A percentile compares a stretch with the other conserved stretches of the same genome.
These are phyloP conservation scores for Amauroascus verrucosus DNA, from an alignment of 2,329 filamentous ascomycete species.

Conservation along the genomic window DNA sequence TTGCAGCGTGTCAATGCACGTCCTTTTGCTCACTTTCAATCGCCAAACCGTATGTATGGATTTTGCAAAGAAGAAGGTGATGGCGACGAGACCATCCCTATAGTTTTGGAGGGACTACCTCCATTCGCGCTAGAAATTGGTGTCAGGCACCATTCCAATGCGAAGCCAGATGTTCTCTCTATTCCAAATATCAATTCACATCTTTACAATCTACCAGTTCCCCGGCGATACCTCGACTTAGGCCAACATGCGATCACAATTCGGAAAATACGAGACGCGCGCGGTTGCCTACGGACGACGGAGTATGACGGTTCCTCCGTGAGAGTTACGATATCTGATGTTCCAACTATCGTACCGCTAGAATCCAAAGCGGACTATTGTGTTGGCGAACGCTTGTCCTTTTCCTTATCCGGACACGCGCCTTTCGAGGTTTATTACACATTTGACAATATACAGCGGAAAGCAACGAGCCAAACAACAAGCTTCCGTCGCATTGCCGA, in stretches of 20 bases:
- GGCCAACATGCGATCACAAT: constrained; percentile 86
- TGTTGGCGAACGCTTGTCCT: constrained; percentile 87
- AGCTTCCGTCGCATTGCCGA: constrained; percentile 91
- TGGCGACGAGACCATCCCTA: constrained; percentile 76
- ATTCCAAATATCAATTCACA: constrained; percentile 69
- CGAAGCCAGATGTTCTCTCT: constrained; percentile 67
- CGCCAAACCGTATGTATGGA: constrained; percentile 86
- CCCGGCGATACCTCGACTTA: constrained; percentile 70
- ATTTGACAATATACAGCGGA: constrained; percentile 68
- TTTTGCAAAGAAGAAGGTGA: constrained; percentile 83
- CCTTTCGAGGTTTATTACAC: constrained; percentile 91
- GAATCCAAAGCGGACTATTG: constrained; percentile 83
- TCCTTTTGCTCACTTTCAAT: constrained; percentile 69
- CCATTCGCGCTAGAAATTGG: constrained; percentile 88
- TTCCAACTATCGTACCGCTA: constrained; percentile 78
- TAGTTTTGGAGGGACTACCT: constrained; percentile 69
- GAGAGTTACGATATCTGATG: constrained; percentile 84
- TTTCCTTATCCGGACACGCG: constrained; percentile 77
- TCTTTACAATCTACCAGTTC: constrained; percentile 70
- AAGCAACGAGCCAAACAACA: constrained; percentile 60
- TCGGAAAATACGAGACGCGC: constrained; percentile 75
- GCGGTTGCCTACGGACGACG: constrained; percentile 72
- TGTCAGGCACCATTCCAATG: constrained; percentile 79
- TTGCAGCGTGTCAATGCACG: constrained; percentile 76
- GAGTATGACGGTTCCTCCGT: constrained; percentile 64